Evolutionary conservation across 2,329 filamentous ascomycete species (phyloP), one percentile per base, ranked within the genome.

Genomic region (Fusarium sp.): DNA sequence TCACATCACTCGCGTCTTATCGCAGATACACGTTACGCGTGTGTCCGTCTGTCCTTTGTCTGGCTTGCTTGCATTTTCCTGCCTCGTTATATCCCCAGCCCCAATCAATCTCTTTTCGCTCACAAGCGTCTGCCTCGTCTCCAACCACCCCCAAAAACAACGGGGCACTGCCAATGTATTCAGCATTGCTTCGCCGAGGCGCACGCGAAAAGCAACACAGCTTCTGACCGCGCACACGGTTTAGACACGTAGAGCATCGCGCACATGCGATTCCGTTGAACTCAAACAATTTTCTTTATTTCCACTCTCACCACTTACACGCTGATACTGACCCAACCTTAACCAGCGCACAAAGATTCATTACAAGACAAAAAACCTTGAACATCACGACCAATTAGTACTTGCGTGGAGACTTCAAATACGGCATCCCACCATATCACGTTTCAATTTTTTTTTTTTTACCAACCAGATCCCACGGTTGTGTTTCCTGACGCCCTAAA

Each of bases 131-230:
- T 44, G 22, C 31, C 66, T 57, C 54, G 53, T 47, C 45, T 55
- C 71, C 71, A 74, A 72, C 68, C 67, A 65, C 67, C 71, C 62
- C 35, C 45, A 68, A 71, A 70, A 70, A 36, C 59, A 69, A 72
- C 22, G 70, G 70, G 71, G 71, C 53, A 27, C 22, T 61, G 50
- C 41, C 56, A 65, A 42, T 58, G 47, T 59, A 52, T 56, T 49
- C 59, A 42, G 20, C 62, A 66, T 66, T 22, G 47, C 47, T 55
- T 62, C 59, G 39, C 62, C 67, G 64, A 56, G 67, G 49, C 58
- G 58, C 39, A 46, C 68, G 67, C 50, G 46, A 67, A 68, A 49
- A 46, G 62, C 49, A 71, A 52, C 62, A 71, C 62, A 42, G 54
- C 67, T 71, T 71, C 44, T 71, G 62, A 71, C 68, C 68, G 65